Percentiles rank a stretch among this genome's conserved stretches.
These are phyloP conservation scores for Luffa acutangula DNA, from an alignment of 306 rosid genomes.

Conservation along the genomic window DNA sequence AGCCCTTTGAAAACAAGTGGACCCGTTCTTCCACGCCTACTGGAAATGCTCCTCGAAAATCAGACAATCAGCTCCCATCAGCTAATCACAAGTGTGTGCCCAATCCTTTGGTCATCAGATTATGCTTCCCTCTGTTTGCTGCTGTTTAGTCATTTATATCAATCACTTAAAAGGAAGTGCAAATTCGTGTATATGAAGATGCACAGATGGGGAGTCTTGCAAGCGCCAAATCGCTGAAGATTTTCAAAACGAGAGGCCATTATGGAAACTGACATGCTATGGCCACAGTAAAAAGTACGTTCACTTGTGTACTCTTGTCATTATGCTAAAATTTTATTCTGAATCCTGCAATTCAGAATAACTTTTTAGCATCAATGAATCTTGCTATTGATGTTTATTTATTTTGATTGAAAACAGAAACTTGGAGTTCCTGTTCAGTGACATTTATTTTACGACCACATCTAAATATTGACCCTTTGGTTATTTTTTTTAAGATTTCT, in stretches of 20 bases:
- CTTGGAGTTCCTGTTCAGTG: background rate
- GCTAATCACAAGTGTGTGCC: slow-evolving; percentile 47
- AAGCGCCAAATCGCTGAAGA: slow-evolving; percentile 61
- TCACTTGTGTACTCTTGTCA: background rate
- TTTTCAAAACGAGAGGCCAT: slow-evolving; percentile 63
- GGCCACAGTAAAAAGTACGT: slow-evolving; percentile 62
- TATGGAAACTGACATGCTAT: slow-evolving; percentile 88
- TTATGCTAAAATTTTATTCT: background rate
- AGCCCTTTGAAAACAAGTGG: slow-evolving; percentile 88
- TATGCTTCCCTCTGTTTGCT: slow-evolving; percentile 7
- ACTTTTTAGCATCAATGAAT: background rate
- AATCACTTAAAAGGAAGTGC: background rate
- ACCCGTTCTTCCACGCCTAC: slow-evolving; percentile 29
- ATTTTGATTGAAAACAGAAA: background rate
- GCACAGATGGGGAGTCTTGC: slow-evolving; percentile 79
- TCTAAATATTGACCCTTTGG: background rate
- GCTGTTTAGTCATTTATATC: background rate
- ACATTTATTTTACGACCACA: background rate
- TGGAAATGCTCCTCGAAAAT: slow-evolving; percentile 20
- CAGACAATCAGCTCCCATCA: slow-evolving; percentile 39
- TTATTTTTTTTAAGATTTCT: background rate
- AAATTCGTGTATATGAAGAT: slow-evolving; percentile 35
- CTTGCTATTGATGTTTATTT: background rate
- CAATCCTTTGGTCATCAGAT: slow-evolving; percentile 5
- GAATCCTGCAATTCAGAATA: background rate